Conservation (phyloP, 2,329 filamentous ascomycete genomes). For the Pezicula rhizophila region DNA sequence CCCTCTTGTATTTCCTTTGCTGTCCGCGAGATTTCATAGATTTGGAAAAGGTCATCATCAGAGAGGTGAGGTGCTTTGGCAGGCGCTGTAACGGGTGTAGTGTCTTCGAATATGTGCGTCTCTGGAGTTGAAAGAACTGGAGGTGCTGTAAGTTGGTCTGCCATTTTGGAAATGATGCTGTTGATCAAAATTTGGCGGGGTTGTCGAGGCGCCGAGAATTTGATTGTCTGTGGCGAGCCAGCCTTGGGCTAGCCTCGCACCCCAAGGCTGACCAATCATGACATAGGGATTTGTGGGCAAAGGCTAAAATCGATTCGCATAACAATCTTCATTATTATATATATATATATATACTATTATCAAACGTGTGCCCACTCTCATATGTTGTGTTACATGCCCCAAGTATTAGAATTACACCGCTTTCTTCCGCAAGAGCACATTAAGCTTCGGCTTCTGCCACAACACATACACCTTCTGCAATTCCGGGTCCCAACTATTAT, state of each 20-base stretch:
- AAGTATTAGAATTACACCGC: too few relatives aligned
- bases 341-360: too few relatives aligned
- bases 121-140: constrained; percentile 61
- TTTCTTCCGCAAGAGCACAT: background rate
- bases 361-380: too few relatives aligned
- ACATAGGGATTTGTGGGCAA: too few relatives aligned
- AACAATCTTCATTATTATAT: too few relatives aligned
- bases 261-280: too few relatives aligned
- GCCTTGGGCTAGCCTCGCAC: too few relatives aligned
- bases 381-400: too few relatives aligned
- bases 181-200: too few relatives aligned
- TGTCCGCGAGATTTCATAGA: constrained; percentile 83
- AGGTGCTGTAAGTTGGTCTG: constrained; percentile 36
- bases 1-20: constrained; percentile 67
- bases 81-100: constrained; percentile 24
- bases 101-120: constrained; percentile 50
- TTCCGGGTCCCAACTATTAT: constrained; percentile 15
- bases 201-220: too few relatives aligned
- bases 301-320: too few relatives aligned
- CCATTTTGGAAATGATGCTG: background rate
- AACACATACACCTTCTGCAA: constrained; percentile 33
- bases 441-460: constrained; percentile 28
- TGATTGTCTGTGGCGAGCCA: too few relatives aligned
- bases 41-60: constrained; percentile 65
- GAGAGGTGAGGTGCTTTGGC: constrained; percentile 6